Conservation (phyloP, 2,329 filamentous ascomycete genomes). For the Clarireedia hainanense region DNA sequence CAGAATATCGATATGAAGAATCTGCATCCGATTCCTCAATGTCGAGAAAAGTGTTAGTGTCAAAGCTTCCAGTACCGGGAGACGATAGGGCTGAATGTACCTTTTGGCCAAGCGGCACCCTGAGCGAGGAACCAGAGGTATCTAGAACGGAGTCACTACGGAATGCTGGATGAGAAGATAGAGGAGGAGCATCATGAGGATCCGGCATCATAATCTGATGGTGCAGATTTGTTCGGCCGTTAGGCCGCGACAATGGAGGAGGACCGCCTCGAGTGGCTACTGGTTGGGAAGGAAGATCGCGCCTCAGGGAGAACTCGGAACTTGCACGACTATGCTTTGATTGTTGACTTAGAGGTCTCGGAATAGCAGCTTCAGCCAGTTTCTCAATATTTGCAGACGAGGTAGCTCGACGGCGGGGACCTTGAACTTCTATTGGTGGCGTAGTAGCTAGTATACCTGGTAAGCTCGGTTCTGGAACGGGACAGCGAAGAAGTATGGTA, state of each 20-base stretch:
- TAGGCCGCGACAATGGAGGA: conserved; percentile 26
- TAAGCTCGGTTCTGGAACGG: background rate
- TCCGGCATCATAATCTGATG: conserved; percentile 24
- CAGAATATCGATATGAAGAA: conserved; percentile 57
- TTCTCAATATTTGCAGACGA: conserved; percentile 55
- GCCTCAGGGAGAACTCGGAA: conserved; percentile 58
- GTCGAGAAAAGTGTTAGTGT: conserved; percentile 25
- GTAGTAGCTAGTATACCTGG: background rate
- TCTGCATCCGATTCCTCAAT: conserved; percentile 62
- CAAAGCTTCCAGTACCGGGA: conserved; percentile 12
- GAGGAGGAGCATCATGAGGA: conserved; percentile 25
- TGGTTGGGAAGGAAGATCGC: conserved; percentile 43
- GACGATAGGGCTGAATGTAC: conserved; percentile 18
- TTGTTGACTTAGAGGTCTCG: conserved; percentile 50
- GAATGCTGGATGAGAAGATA: conserved; percentile 28
- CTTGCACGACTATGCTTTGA: conserved; percentile 63
- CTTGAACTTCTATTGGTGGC: conserved; percentile 18
- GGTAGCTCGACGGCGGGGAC: conserved; percentile 48
- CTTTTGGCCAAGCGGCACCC: conserved; percentile 9
- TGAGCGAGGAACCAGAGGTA: conserved; percentile 14
- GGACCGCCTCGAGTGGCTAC: conserved; percentile 25
- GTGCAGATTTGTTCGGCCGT: conserved; percentile 27
- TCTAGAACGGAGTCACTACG: conserved; percentile 20
- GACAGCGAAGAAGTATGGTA: background rate
- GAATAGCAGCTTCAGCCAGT: conserved; percentile 39